phyloP scores from a whole-genome alignment of 768 basidiomycete genomes.

The Rhodotorula babjevae region DNA sequence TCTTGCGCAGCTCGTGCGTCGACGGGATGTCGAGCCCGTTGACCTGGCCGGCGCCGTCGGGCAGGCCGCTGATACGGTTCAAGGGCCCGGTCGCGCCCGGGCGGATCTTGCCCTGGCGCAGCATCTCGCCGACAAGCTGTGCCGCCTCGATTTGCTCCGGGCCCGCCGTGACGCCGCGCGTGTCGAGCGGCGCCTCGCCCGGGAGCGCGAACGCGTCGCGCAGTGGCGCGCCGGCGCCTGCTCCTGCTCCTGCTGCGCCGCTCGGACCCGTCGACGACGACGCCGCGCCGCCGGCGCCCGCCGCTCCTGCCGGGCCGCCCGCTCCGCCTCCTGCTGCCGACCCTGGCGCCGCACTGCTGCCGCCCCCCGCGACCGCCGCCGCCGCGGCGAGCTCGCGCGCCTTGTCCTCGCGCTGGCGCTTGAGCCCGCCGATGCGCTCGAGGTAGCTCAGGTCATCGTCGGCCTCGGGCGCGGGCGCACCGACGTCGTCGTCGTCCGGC shows the following conservation, averaged over 20 bases:
- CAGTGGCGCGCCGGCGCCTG: not conserved
- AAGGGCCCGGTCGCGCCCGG: not conserved
- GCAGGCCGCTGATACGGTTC: not conserved
- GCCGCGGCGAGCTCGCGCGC: not conserved
- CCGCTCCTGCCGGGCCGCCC: too few species aligned
- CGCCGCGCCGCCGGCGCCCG: too few species aligned
- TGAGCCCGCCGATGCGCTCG: not conserved
- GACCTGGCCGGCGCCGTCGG: not conserved
- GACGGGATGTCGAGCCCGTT: not conserved
- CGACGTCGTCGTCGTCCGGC: not conserved
- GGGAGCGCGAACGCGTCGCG: not conserved
- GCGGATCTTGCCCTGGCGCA: not conserved
- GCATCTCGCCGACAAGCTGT: not conserved
- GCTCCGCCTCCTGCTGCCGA: not conserved
- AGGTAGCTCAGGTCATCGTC: slow-evolving; percentile 2
- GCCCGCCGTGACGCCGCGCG: not conserved
- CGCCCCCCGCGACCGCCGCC: not conserved
- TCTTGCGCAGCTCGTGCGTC: not conserved
- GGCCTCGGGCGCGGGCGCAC: not conserved
- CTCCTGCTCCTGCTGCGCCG: not conserved
- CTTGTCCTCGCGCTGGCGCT: not conserved
- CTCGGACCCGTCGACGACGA: not conserved
- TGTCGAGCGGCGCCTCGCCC: not conserved
- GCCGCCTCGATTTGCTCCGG: not conserved
- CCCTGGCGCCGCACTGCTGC: not conserved